Base-by-base conservation (phyloP, 2,329 filamentous ascomycete genomes). In the Penicillium sp. region DNA sequence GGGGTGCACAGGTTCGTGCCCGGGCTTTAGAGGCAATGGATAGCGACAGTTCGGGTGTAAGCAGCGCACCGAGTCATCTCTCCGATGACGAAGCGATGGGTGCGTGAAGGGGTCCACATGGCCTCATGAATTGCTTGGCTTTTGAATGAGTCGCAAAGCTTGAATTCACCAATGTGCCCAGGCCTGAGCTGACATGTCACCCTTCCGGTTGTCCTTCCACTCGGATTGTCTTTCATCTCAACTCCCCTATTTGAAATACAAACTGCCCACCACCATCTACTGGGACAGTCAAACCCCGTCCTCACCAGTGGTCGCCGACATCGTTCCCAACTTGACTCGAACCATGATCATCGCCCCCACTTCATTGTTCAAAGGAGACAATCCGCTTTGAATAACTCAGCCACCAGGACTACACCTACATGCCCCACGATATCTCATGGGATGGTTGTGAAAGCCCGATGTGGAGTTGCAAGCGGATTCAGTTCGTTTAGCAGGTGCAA, bases 1-100 rank as follows among this genome's bases (percentile, higher is more conserved):
- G 90, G 89, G 76, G 69, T 9, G 61, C 61, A 8, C 72, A 77
- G 60, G 56, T 75, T 33, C 69, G 70, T 48, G 70, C 72, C 23
- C 66, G 72, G 33, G 67, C 65, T 21, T 60, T 63, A 0, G 62
- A 68, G 48, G 67, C 66, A 40, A 64, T 61, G 4, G 71, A 68
- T 8, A 72, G 69, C 21, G 68, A 71, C 31, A 74, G 71, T 3
- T 76, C 75, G 3, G 69, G 66, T 6, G 69, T 77, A 29, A 77
- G 74, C 61, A 76, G 74, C 53, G 71, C 69, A 7, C 73, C 75
- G 5, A 75, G 72, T 53, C 73, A 73, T 60, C 53, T 77, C 10
- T 75, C 74, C 2, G 72, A 75, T 29, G 70, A 67, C 4, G 74
- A 72, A 39, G 66, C 60, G 6, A 74, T 75, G 71, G 72, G 72